Evolutionary conservation across 148 eudicot genomes (phyloP).

Genomic region (Vaccinium darrowii): DNA sequence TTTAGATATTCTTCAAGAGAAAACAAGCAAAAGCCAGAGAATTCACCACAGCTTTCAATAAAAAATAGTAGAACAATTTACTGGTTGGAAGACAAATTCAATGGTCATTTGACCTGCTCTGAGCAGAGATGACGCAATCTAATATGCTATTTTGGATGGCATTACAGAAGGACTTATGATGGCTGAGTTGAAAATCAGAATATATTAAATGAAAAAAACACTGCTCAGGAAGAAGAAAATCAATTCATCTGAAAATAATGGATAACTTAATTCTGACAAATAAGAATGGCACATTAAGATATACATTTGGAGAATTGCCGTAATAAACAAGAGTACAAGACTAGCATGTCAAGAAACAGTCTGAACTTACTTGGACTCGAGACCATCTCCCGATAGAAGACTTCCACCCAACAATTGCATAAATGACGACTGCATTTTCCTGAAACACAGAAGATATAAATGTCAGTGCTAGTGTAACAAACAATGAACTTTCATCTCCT

Average conservation of each 20-base stretch:
- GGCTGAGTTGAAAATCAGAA: neutral
- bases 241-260: neutral
- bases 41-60: neutral
- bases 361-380: constrained; percentile 55
- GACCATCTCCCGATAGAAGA: constrained; percentile 71
- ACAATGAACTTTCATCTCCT: neutral
- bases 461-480: neutral
- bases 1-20: neutral
- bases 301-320: neutral
- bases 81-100: neutral
- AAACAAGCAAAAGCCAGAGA: neutral
- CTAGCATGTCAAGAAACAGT: neutral
- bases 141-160: neutral
- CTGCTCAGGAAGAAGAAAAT: neutral
- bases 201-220: neutral
- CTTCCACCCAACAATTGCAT: constrained; percentile 72
- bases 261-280: neutral
- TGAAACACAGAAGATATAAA: constrained; percentile 23
- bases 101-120: neutral
- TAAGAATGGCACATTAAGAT: neutral
- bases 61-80: neutral
- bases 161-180: neutral
- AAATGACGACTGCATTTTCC: constrained; percentile 69
- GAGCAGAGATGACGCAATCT: neutral
- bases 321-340: neutral